These are phyloP conservation scores for Adansonia digitata DNA, from an alignment of 345 rosid genomes.

Conservation along the genomic window DNA sequence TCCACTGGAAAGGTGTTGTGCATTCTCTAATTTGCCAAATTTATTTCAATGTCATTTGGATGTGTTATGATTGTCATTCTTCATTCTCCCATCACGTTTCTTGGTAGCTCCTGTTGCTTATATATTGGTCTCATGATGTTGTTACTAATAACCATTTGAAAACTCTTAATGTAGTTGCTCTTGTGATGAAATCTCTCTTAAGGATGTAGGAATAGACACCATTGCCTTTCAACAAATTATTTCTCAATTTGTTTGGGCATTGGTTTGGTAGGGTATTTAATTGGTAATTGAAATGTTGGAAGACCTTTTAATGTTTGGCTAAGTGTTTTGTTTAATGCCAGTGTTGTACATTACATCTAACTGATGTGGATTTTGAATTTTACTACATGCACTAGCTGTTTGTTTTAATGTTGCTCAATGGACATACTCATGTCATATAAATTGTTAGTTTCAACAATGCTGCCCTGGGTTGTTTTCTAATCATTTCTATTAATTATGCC, in stretches of 20 bases:
- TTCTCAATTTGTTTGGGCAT: background rate
- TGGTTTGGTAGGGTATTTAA: background rate
- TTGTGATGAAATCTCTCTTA: background rate
- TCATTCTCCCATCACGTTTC: background rate
- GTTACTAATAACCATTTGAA: background rate
- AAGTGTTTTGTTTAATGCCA: background rate
- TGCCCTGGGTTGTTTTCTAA: background rate
- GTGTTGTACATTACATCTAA: background rate
- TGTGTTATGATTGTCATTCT: background rate
- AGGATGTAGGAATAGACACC: background rate
- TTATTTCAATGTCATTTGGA: background rate
- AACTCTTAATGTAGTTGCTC: background rate
- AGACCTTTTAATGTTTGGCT: background rate
- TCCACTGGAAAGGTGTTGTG: constrained; percentile 76
- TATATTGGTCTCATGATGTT: background rate
- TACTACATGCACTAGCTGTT: background rate
- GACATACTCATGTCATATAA: background rate
- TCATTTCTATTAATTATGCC: background rate
- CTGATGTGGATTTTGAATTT: background rate
- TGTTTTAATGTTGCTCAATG: background rate
- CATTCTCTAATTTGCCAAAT: constrained; percentile 9
- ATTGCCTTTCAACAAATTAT: background rate
- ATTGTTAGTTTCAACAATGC: background rate
- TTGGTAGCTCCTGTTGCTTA: background rate
- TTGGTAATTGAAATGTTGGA: background rate